Conservation (phyloP, 768 basidiomycete species). For the Mycena vitilis region DNA sequence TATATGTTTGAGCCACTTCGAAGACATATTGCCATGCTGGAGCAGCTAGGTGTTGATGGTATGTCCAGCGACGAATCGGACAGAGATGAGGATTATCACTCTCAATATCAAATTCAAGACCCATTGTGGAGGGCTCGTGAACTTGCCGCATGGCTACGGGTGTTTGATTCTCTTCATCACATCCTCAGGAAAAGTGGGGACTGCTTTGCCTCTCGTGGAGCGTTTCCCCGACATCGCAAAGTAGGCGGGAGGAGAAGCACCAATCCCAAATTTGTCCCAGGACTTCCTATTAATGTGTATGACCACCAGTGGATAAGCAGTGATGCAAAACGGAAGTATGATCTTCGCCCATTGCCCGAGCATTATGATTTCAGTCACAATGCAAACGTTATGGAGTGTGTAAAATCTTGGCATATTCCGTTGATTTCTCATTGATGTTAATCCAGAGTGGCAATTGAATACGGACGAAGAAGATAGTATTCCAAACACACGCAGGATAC, state of each 20-base stretch:
- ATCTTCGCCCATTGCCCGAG: background rate
- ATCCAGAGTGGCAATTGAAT: background rate
- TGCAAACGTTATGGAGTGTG: background rate
- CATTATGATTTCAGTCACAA: background rate
- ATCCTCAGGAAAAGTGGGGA: conserved; percentile 35
- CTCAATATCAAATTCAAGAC: conserved; percentile 17
- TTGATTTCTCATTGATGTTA: background rate
- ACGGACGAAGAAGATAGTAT: background rate
- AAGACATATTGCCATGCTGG: conserved; percentile 34
- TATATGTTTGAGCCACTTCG: conserved; percentile 27
- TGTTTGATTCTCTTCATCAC: conserved; percentile 36
- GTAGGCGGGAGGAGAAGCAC: background rate
- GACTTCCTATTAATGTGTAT: background rate
- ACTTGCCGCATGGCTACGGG: conserved; percentile 34
- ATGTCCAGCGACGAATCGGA: conserved; percentile 44
- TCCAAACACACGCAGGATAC: background rate
- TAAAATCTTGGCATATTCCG: background rate
- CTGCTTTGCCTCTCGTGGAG: background rate
- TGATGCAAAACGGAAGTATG: background rate
- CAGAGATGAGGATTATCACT: background rate
- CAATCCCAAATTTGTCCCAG: background rate
- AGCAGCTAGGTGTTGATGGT: conserved; percentile 38
- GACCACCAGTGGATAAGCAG: background rate
- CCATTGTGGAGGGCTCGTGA: conserved; percentile 34
- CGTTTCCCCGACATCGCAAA: background rate